Evolutionary conservation across 345 rosid genomes (phyloP).

Genomic region (Gossypium thurberi): DNA sequence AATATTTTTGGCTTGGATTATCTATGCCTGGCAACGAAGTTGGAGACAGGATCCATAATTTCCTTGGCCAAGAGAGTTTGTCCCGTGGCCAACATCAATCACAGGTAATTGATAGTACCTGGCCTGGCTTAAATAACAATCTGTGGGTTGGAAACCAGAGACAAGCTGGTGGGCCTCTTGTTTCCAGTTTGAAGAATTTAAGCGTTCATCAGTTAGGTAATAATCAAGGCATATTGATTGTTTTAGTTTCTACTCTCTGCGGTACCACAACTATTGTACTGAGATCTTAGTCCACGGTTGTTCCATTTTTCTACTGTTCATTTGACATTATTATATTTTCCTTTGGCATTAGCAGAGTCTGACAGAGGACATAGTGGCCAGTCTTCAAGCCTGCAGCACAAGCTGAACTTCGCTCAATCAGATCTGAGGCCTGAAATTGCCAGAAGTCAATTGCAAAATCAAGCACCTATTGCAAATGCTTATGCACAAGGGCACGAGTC

Average conservation of each 20-base stretch:
- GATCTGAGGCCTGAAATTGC: constrained; percentile 47
- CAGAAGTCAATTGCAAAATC: constrained; percentile 50
- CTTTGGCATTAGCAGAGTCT: constrained; percentile 49
- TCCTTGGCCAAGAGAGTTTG: constrained; percentile 69
- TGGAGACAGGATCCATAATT: constrained; percentile 91
- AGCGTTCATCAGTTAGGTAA: constrained; percentile 61
- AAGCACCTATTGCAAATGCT: constrained; percentile 53
- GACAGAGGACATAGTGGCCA: constrained; percentile 47
- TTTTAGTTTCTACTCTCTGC: background rate
- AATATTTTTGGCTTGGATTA: constrained; percentile 29
- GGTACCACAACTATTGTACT: background rate
- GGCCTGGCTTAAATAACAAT: constrained; percentile 54
- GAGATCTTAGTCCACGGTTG: background rate
- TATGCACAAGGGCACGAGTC: constrained; percentile 49
- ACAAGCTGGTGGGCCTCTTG: constrained; percentile 45
- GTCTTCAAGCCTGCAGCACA: constrained; percentile 48
- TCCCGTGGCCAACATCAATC: constrained; percentile 60
- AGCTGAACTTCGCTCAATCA: constrained; percentile 40
- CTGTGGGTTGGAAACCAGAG: constrained; percentile 53
- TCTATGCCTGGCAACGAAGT: constrained; percentile 98
- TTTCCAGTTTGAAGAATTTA: constrained; percentile 54
- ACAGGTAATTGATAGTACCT: constrained; percentile 53
- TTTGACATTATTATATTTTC: constrained; percentile 21
- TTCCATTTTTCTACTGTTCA: background rate
- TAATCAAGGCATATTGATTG: constrained; percentile 3